Evolutionary conservation across 179 eudicot genomes (phyloP).

Genomic region (Silene coronaria): DNA sequence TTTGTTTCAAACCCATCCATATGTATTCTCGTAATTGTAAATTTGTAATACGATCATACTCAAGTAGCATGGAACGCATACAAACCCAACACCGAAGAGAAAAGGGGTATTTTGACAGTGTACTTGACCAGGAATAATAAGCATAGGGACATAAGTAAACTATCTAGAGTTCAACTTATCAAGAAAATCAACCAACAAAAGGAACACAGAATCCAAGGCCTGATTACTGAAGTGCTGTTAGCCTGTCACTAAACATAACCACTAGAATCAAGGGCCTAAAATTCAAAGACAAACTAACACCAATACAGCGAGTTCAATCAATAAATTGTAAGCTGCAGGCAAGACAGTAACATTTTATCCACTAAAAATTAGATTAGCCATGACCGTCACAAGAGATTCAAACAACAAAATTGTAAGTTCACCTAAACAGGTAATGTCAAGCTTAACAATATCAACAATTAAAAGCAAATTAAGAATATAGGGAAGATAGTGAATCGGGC

Average conservation of each 20-base stretch:
- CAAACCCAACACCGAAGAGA: background rate
- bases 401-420: background rate
- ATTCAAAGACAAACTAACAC: background rate
- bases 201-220: background rate
- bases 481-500: background rate
- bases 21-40: too few species aligned
- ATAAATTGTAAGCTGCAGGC: background rate
- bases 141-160: background rate
- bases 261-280: background rate
- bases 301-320: background rate
- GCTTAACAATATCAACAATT: background rate
- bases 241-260: background rate
- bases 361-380: background rate
- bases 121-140: background rate
- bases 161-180: background rate
- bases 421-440: background rate
- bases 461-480: conserved; percentile 6
- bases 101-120: background rate
- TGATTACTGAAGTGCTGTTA: background rate
- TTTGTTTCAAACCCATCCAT: too few species aligned
- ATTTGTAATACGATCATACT: too few species aligned
- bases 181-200: background rate
- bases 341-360: background rate
- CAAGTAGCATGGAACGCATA: background rate
- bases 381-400: background rate